Percentiles rank a stretch among this genome's conserved stretches.
These are phyloP conservation scores for Dalbergia oliveri DNA, from an alignment of 306 rosid genomes.

Conservation along the genomic window DNA sequence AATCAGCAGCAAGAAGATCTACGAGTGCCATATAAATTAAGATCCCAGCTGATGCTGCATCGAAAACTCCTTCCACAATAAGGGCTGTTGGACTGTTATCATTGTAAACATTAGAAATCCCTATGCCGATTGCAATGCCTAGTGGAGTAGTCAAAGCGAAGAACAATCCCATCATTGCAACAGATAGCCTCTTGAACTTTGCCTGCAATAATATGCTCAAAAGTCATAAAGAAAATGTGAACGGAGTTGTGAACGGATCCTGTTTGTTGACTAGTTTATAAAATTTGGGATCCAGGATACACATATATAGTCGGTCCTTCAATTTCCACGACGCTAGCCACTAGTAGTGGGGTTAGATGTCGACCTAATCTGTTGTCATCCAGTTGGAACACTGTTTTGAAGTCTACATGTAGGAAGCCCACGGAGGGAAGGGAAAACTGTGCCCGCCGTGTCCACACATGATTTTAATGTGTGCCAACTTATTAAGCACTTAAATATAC, in stretches of 20 bases:
- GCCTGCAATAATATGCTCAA: conserved; percentile 46
- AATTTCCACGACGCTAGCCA: too few relatives aligned
- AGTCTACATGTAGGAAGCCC: background rate
- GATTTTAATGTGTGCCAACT: background rate
- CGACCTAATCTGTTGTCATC: background rate
- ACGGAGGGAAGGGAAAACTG: background rate
- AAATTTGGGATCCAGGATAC: background rate
- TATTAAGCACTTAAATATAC: too few relatives aligned
- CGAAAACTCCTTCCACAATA: conserved; percentile 62
- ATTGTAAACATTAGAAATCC: conserved; percentile 48
- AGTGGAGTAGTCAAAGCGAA: conserved; percentile 67
- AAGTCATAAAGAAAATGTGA: background rate
- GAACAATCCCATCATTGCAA: conserved; percentile 56
- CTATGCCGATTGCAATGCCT: conserved; percentile 67
- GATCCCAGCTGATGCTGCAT: conserved; percentile 72
- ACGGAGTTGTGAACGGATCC: background rate
- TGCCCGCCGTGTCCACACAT: background rate
- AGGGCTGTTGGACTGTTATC: conserved; percentile 61
- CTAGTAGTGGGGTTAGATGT: background rate
- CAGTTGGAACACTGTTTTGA: background rate
- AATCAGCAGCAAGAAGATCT: conserved; percentile 48
- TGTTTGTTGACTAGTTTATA: background rate
- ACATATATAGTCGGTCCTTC: background rate
- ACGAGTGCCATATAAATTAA: conserved; percentile 74
- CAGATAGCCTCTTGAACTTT: conserved; percentile 44